phyloP scores from a whole-genome alignment of 306 rosid species.

The Prinsepia uniflora region DNA sequence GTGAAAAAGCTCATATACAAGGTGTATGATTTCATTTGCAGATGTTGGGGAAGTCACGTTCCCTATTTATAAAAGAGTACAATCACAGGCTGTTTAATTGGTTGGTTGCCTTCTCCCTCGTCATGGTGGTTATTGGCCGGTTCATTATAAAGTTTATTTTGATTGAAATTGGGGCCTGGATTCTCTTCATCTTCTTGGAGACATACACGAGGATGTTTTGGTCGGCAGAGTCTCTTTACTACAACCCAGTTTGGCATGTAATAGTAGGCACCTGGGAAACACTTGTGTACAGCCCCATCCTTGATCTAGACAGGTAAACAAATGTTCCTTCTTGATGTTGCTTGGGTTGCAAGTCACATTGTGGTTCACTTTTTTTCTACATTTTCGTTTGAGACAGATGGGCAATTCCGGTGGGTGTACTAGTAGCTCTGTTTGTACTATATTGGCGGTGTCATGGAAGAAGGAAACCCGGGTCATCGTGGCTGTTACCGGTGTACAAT shows the following conservation, averaged over 20 bases:
- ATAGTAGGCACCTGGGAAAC: slow-evolving; percentile 89
- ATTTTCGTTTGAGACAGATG: slow-evolving; percentile 55
- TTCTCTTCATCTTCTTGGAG: slow-evolving; percentile 87
- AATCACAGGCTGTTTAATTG: slow-evolving; percentile 91
- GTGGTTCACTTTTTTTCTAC: neutral
- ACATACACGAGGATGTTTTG: slow-evolving; percentile 95
- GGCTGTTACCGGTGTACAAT: slow-evolving; percentile 74
- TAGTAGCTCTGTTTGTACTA: slow-evolving; percentile 45
- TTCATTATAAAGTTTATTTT: slow-evolving; percentile 70
- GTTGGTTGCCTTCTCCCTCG: slow-evolving; percentile 91
- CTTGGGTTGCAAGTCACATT: neutral
- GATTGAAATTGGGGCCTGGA: slow-evolving; percentile 89
- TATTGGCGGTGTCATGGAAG: slow-evolving; percentile 91
- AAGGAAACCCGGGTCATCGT: slow-evolving; percentile 57
- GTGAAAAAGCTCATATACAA: neutral
- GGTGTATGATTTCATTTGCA: slow-evolving; percentile 36
- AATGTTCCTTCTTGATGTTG: neutral
- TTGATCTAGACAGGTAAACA: slow-evolving; percentile 90
- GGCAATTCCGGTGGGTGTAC: slow-evolving; percentile 76
- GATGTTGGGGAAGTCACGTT: slow-evolving; percentile 84
- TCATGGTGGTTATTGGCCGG: slow-evolving; percentile 88
- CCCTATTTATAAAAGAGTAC: slow-evolving; percentile 82
- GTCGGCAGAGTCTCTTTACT: slow-evolving; percentile 90
- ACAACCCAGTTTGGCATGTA: slow-evolving; percentile 81
- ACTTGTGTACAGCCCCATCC: slow-evolving; percentile 81